Evolutionary conservation across 345 rosid species (phyloP).

Genomic region (Salix brachista): DNA sequence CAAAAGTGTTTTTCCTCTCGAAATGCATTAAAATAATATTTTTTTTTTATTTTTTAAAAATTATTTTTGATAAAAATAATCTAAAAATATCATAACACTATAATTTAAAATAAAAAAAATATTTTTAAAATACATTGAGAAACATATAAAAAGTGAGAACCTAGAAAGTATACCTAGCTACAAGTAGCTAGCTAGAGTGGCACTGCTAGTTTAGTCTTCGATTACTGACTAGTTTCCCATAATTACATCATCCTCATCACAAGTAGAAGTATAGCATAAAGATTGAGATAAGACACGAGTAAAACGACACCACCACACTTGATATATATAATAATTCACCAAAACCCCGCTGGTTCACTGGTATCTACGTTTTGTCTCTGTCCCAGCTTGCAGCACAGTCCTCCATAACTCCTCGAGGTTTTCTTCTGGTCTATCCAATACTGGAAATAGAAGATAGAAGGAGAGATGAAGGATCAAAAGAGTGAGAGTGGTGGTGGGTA

Average conservation of each 20-base stretch:
- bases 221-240: too few species aligned
- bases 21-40: too few species aligned
- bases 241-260: not conserved
- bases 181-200: too few species aligned
- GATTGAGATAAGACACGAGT: not conserved
- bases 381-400: not conserved
- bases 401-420: not conserved
- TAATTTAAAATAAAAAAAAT: too few species aligned
- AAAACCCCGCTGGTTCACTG: not conserved
- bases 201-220: too few species aligned
- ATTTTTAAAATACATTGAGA: too few species aligned
- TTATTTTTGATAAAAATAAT: too few species aligned
- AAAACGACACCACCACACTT: not conserved
- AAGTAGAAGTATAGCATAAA: not conserved
- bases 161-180: too few species aligned
- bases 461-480: constrained; percentile 17
- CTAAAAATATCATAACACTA: too few species aligned
- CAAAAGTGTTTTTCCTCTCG: too few species aligned
- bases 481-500: constrained; percentile 25
- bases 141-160: too few species aligned
- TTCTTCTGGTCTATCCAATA: not conserved
- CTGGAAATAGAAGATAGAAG: not conserved
- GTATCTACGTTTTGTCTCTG: not conserved
- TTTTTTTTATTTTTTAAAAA: too few species aligned
- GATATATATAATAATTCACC: not conserved